Evolutionary conservation across 78 protist species (phyloP).

Genomic region (Neovahlkampfia damariscottae): DNA sequence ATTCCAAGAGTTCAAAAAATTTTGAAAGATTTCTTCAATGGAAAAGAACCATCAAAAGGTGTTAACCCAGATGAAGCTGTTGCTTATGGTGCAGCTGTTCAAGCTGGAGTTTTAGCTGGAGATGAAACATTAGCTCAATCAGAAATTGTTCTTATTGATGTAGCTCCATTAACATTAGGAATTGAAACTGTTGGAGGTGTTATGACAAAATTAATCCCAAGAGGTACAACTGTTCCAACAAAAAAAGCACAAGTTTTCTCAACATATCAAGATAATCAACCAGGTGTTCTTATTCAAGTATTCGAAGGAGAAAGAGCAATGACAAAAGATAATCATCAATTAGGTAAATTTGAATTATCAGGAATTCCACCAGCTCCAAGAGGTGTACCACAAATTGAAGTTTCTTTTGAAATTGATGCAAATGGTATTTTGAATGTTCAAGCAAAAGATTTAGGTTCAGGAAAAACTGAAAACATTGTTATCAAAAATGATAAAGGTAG

Average conservation of each 20-base stretch:
- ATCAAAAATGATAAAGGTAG: constrained; percentile 90
- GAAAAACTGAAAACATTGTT: constrained; percentile 66
- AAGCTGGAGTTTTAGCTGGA: constrained; percentile 1
- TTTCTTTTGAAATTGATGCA: constrained; percentile 82
- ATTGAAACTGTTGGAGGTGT: constrained; percentile 97
- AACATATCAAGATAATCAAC: constrained; percentile 85
- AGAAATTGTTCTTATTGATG: constrained; percentile 58
- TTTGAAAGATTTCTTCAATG: constrained; percentile 74
- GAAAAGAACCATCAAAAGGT: constrained; percentile 65
- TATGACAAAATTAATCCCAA: constrained; percentile 90
- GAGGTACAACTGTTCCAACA: constrained; percentile 96
- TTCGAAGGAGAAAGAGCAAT: constrained; percentile 24
- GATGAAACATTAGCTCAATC: neutral
- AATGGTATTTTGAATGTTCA: constrained; percentile 84
- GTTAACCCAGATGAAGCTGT: constrained; percentile 89
- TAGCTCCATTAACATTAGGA: constrained; percentile 83
- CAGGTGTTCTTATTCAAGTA: constrained; percentile 30
- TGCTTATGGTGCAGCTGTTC: constrained; percentile 81
- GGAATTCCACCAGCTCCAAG: constrained; percentile 77
- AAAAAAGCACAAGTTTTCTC: constrained; percentile 91
- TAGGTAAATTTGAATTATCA: constrained; percentile 49
- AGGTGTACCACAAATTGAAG: constrained; percentile 62
- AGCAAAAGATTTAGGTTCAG: constrained; percentile 87
- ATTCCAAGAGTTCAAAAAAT: constrained; percentile 81
- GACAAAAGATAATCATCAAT: constrained; percentile 36